Evolutionary conservation across 1,284 basidiomycete species (phyloP).

Genomic region (Naganishia liquefaciens): DNA sequence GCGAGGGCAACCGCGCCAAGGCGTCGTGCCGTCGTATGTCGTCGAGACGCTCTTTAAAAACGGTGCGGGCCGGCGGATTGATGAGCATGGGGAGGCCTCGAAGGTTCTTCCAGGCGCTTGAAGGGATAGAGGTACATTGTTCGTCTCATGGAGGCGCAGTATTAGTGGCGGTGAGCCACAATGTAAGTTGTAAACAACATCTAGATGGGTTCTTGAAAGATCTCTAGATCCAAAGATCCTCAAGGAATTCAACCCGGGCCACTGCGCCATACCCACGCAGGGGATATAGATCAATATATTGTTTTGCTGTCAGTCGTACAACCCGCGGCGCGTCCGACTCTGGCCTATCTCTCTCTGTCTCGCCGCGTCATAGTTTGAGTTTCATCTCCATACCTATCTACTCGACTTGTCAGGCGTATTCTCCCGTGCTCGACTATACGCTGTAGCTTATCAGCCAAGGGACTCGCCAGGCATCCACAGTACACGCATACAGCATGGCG

Average conservation of each 20-base stretch:
- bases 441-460: not conserved
- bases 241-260: too few species aligned
- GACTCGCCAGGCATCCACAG: too few species aligned
- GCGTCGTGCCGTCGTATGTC: slow-evolving; percentile 11
- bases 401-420: not conserved
- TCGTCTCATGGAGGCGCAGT: too few species aligned
- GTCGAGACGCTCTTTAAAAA: slow-evolving; percentile 5
- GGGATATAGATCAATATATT: too few species aligned
- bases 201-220: too few species aligned
- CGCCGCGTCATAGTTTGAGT: slow-evolving; percentile 14
- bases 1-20: slow-evolving; percentile 10
- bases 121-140: not conserved
- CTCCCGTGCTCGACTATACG: not conserved
- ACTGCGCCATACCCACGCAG: not conserved
- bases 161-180: too few species aligned
- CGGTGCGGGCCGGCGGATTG: slow-evolving; percentile 3
- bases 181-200: too few species aligned
- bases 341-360: not conserved
- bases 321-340: not conserved
- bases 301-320: not conserved
- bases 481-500: slow-evolving; percentile 22
- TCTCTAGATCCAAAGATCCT: too few species aligned
- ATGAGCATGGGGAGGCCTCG: not conserved
- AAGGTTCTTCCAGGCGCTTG: not conserved
- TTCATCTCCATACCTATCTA: not conserved